Conservation (phyloP, 768 basidiomycete species). For the Xerocomus spinulosus region DNA sequence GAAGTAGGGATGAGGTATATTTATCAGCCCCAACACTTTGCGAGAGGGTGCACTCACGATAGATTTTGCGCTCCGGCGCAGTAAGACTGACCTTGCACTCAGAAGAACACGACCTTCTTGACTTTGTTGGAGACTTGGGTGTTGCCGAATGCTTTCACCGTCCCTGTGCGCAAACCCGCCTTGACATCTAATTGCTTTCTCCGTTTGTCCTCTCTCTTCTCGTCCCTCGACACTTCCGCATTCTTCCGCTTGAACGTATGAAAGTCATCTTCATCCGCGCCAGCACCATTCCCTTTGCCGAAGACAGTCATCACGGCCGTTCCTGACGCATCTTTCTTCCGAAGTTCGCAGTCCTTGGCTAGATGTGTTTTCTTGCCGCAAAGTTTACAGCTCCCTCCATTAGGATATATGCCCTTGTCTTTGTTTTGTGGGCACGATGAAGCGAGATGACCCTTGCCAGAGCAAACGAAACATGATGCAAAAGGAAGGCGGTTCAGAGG, state of each 20-base stretch:
- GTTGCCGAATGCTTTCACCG: slow-evolving; percentile 34
- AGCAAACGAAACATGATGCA: slow-evolving; percentile 91
- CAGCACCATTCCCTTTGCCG: slow-evolving; percentile 45
- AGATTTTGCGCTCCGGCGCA: not conserved
- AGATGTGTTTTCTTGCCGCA: slow-evolving; percentile 84
- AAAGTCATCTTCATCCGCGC: slow-evolving; percentile 95
- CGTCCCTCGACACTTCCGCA: slow-evolving; percentile 55
- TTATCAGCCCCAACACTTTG: not conserved
- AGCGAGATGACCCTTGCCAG: slow-evolving; percentile 78
- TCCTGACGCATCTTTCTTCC: slow-evolving; percentile 48
- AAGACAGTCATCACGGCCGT: slow-evolving; percentile 19
- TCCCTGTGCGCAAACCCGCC: slow-evolving; percentile 41
- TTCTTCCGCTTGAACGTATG: slow-evolving; percentile 69
- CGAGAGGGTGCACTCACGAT: not conserved
- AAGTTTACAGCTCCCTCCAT: slow-evolving; percentile 87
- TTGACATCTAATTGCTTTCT: slow-evolving; percentile 42
- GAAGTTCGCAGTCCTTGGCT: slow-evolving; percentile 73
- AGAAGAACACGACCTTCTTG: slow-evolving; percentile 51
- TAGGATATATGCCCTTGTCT: slow-evolving; percentile 79
- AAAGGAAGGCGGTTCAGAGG: slow-evolving; percentile 70
- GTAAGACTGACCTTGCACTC: slow-evolving; percentile 10
- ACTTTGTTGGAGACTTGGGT: slow-evolving; percentile 18
- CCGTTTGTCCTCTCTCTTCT: slow-evolving; percentile 43
- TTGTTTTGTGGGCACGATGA: slow-evolving; percentile 78
- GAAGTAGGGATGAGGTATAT: not conserved